Evolutionary conservation across 768 basidiomycete species (phyloP), one percentile per base, ranked within the genome.

Genomic region (Xerocomellus chrysenteron): DNA sequence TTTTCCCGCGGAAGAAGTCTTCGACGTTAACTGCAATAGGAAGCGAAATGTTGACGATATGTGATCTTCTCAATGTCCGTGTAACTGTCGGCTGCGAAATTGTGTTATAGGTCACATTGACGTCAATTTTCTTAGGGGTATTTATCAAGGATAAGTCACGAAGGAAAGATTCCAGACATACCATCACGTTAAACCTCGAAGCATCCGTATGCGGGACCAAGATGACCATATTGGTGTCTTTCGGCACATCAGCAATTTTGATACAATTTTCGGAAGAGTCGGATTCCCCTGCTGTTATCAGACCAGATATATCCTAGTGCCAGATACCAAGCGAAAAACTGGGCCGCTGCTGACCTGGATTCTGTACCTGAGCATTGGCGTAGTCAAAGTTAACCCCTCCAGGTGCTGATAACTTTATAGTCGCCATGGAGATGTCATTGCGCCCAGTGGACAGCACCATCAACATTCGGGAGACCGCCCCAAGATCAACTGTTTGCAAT

Each of bases 11-110:
- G 78, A 98, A 98, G 72, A 93, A 95, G 69, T 99, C 97, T 72
- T 98, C 91, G 0, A 98, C 96, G 55, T 95, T 97, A 55, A 98
- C 90, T 3, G 89, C 84, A 43, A 99, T 78, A 0, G 96, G 95
- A 4, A 98, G 77, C 0, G 88, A 80, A 8, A 88, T 85, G 14
- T 81, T 77, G 5, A 95, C 76, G 3, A 78, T 71, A 55, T 82
- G 80, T 13, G 81, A 78, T 32, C 82, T 76, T 39, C 75, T 76
- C 28, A 92, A 69, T 6, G 71, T 80, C 37, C 93, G 81, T 16
- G 71, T 70, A 5, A 87, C 60, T 4, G 72, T 72, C 1, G 85
- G 80, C 56, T 88, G 82, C 2, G 74, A 60, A 7, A 64, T 66
- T 0, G 90, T 90, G 7, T 71, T 75, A 70, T 97, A 98, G 49